Evolutionary conservation across 2,329 filamentous ascomycete species (phyloP), one percentile per base, ranked within the genome.

Genomic region (Fusarium acutatum): DNA sequence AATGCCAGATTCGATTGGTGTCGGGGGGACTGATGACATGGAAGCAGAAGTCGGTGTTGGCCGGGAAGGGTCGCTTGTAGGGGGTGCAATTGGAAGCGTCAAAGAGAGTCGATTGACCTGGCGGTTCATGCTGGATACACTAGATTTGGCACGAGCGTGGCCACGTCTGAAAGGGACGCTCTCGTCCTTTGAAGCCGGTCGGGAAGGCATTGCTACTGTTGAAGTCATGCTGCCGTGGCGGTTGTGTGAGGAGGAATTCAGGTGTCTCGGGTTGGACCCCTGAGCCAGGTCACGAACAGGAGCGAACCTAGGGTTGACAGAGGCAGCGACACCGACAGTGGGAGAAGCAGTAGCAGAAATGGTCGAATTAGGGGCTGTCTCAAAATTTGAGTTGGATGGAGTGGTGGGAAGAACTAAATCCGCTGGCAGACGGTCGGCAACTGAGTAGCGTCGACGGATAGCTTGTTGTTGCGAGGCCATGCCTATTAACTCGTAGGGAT

Each of bases 71-170:
- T 85, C 82, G 72, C 85, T 85, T 14, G 84, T 87, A 10, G 89
- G 87, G 11, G 83, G 85, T 15, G 88, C 86, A 75, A 91, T 89
- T n/a, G 89, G 89, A 15, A 91, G 83, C 3, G 89, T 91, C 32
- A 91, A 82, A 2, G 89, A 91, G 26, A 91, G 84, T 60, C 89
- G 84, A 77, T 91, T 90, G 34, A 86, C 84, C 71, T 86, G 86
- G 40, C 89, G 84, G 30, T 67, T 68, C 71, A 73, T 67, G 63
- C 71, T 73, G 26, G 88, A 88, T 20, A 87, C 82, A 32, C 85
- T 84, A 10, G 89, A 90, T 22, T 85, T 85, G 20, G 88, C 88
- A 38, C 88, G 86, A 60, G 84, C 83, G 52, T 78, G 77, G 14
- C 86, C 86, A 43, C 87, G 86, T 67, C 70, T 70, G 46, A 83